Base-by-base conservation (phyloP, 805 yeast species). In the Ogataea wickerhamii region DNA sequence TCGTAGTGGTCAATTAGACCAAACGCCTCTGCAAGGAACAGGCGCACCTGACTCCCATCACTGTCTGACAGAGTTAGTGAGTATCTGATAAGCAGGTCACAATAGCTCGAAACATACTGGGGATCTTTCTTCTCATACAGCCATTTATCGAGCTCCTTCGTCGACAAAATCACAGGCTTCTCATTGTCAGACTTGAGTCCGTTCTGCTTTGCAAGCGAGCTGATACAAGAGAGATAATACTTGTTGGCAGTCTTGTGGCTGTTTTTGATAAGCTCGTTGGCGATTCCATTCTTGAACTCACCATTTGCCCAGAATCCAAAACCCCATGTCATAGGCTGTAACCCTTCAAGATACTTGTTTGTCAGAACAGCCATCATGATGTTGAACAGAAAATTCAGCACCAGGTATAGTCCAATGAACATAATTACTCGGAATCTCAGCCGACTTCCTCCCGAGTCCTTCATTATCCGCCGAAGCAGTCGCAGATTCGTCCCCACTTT, bases 371-470 rank as follows among this genome's bases (percentile, higher is more conserved):
- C 48, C 41, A 63, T 46, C 65, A 63, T 58, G 1, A 58, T 39
- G 44, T 63, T 63, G 49, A 63, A 63, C 4, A 53, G 19, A 27
- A 62, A 49, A 29, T 60, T 64, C 49, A 74, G 63, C 3, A 70
- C 56, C 20, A 67, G 49, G 49, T 70, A 74, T 18, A 66, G 52
- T 3, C 68, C 52, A 24, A 74, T 59, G 11, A 74, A 68, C 27
- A 64, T 32, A 36, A 74, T 58, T 1, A 76, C 53, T 47, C 71
- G 61, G 40, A 61, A 63, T 56, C 76, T 64, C 49, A 73, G 63
- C 5, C 71, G 63, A 14, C 70, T 52, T 32, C 68, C 60, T 42
- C 78, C 68, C 6, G 58, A 47, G 21, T 55, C 56, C 35, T 51
- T 48, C 7, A 60, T 35, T 51, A 55, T 53, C 11, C 36, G 38